These are phyloP conservation scores for Hydrangea macrophylla DNA, from an alignment of 148 eudicot species.

Conservation along the genomic window DNA sequence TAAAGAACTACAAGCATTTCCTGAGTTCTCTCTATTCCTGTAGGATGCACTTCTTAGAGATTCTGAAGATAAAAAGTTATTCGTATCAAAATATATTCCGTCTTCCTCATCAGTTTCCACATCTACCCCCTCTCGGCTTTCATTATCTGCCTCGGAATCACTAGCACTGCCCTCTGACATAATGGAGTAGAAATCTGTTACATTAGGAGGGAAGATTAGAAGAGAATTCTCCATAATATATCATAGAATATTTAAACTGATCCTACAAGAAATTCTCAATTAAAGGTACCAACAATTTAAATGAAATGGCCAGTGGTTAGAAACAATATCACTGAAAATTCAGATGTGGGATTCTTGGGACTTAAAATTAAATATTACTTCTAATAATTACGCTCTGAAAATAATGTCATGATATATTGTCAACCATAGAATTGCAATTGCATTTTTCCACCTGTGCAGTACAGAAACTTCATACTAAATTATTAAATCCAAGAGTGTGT, in stretches of 20 bases:
- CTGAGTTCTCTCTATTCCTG: constrained; percentile 61
- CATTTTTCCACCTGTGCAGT: background rate
- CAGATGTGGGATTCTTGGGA: constrained; percentile 3
- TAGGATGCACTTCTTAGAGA: constrained; percentile 86
- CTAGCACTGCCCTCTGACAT: constrained; percentile 94
- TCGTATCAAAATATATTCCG: constrained; percentile 73
- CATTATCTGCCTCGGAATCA: constrained; percentile 82
- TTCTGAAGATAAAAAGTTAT: constrained; percentile 74
- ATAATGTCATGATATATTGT: background rate
- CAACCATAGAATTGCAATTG: background rate
- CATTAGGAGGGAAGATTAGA: constrained; percentile 10
- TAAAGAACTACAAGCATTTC: constrained; percentile 57
- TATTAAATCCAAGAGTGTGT: too few species aligned
- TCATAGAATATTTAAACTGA: background rate
- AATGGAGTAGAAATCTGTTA: constrained; percentile 84
- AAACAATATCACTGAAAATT: background rate
- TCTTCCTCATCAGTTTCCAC: constrained; percentile 88
- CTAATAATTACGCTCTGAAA: background rate
- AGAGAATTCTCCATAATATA: background rate
- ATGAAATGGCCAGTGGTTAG: background rate
- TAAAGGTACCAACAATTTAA: background rate
- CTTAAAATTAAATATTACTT: background rate
- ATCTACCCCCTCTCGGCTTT: constrained; percentile 74
- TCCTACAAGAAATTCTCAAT: background rate
- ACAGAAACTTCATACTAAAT: background rate